Evolutionary conservation across 2,329 filamentous ascomycete genomes (phyloP), one percentile per base, ranked within the genome.

Genomic region (Fusarium buharicum): DNA sequence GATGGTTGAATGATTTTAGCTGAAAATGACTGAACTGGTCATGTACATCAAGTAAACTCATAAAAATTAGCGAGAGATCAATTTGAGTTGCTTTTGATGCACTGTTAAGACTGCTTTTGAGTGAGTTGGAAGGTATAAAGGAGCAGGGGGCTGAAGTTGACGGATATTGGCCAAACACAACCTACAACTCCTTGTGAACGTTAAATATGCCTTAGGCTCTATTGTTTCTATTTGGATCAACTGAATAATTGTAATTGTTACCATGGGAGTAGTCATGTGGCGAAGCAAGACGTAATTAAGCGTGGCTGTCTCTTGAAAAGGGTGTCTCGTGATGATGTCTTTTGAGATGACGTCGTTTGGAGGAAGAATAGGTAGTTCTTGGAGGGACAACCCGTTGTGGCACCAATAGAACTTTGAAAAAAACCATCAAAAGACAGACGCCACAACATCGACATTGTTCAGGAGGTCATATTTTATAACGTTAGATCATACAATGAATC

Each of bases 301-400:
- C 46, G 60, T 64, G 60, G 60, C 55, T 57, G 61, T 27, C 31
- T 47, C 16, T 46, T 40, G 37, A 48, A 18, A 31, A 38, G 27
- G 22, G 44, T 53, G 37, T 64, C 55, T 64, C 52, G 56, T 62
- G 61, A 64, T 39, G 47, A 30, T 34, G 39, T 49, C 43, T 48
- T 36, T 48, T 22, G n/a, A 34, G 50, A 66, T 66, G 63, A 64
- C 54, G 62, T 66, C 58, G 59, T 18, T 5, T 24, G 22, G 22
- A 24, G 31, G 40, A 28, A 17, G 18, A 33, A 16, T 12, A 36
- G 40, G 40, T 33, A 47, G 28, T 40, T 41, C 27, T 43, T 61
- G 43, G 27, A 61, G 50, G 39, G 51, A 47, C 28, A 24, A 59
- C 46, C 44, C 20, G 30, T 44, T 62, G 57, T 56, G 60, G 44